Conservation (phyloP, 305 asterid species). For the Plantago rigida region DNA sequence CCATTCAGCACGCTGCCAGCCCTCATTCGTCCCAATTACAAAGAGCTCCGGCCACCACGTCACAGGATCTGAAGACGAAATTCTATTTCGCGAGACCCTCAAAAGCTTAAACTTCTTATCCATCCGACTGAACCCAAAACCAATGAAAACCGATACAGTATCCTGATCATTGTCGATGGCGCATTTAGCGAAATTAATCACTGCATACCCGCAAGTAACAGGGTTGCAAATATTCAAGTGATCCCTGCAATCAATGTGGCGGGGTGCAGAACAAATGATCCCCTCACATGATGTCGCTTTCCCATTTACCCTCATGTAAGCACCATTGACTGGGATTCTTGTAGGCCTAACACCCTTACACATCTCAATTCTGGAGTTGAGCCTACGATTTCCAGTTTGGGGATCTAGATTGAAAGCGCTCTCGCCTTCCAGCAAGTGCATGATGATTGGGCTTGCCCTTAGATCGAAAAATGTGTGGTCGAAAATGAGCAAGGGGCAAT, state of each 20-base stretch:
- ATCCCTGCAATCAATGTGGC: background rate
- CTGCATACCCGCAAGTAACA: background rate
- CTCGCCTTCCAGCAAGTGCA: conserved; percentile 6
- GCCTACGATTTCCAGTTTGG: background rate
- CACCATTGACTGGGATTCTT: background rate
- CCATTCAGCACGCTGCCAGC: background rate
- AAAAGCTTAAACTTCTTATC: background rate
- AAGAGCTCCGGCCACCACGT: conserved; percentile 3
- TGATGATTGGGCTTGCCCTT: background rate
- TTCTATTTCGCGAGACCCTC: background rate
- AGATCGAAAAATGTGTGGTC: too few species aligned
- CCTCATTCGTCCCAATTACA: background rate
- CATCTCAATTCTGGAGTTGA: background rate
- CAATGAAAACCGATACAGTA: background rate
- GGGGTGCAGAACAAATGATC: background rate
- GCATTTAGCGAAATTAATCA: background rate
- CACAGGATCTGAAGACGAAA: background rate
- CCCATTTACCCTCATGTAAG: background rate
- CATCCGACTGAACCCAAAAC: conserved; percentile 8
- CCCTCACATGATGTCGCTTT: background rate
- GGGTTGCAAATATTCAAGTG: conserved; percentile 1
- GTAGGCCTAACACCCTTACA: background rate
- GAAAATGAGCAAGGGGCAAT: background rate
- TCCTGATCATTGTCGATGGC: too few species aligned
- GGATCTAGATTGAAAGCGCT: background rate